Base-by-base conservation (phyloP, 176 grass and related monocot species). In the Chloris gayana region DNA sequence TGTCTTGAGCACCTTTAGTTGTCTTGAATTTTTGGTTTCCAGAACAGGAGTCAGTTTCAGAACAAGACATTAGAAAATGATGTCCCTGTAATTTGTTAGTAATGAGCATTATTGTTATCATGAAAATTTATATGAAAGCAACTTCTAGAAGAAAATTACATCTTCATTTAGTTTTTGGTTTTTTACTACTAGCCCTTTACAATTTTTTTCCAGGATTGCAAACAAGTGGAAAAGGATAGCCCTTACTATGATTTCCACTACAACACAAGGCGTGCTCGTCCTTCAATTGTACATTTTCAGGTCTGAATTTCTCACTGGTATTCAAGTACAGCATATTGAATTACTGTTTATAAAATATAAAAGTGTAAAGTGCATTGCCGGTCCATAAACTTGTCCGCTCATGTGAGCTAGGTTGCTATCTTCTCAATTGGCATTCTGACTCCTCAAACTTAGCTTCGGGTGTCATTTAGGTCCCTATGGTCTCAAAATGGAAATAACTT, bases 251-350 rank as follows among this genome's bases (percentile, higher is more conserved):
- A 95, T 84, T 98, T 98, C 69, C 88, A 98, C 61, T 95, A 93
- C 84, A 95, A 93, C 76, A 86, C 92, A 75, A 92, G 90, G 92
- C 41, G 72, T 69, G 90, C 82, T 50, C 89, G 88, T 44, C 85
- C 88, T 41, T 91, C 86, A 72, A 93, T 98, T 44, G 68, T 91
- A 53, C 96, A 98, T 87, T 98, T 98, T 89, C 96, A 98, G 96
- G 96, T 95, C 75, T 56, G 35, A 67, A 67, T 82, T 41, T 80
- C 11, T 27, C 15, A 39, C 57, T 65, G 66, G 1, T 42, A 45
- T 85, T 80, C 21, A 19, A 79, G 7, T 80, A 64, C 41, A 62
- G 39, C 9, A 24, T 24, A 13, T 78, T 2, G 45, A 32, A 64
- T 11, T 33, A 15, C 3, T 41, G n/a, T 62, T 75, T 42, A 44